Conservation (phyloP, 164 flowering plant species). For the Piper betle region DNA sequence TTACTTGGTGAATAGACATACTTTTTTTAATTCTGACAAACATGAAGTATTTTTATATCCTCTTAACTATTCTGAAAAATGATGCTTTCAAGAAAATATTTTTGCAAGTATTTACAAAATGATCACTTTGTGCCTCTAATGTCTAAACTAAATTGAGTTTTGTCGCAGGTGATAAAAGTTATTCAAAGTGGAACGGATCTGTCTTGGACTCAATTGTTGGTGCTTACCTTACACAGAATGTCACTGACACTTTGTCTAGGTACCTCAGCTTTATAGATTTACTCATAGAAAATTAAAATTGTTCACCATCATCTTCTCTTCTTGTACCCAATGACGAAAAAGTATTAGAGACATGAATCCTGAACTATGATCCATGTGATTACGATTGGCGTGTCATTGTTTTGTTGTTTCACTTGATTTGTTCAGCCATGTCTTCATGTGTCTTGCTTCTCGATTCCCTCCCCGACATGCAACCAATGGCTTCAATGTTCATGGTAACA, state of each 20-base stretch:
- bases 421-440: conserved; percentile 46
- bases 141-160: background rate
- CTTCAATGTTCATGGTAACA: background rate
- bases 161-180: conserved; percentile 39
- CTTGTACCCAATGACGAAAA: too few species aligned
- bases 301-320: too few species aligned
- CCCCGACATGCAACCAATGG: conserved; percentile 5
- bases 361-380: background rate
- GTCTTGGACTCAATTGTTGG: conserved; percentile 53
- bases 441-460: conserved; percentile 38
- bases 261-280: conserved; percentile 1
- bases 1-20: too few species aligned
- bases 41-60: too few species aligned
- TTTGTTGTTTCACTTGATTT: background rate
- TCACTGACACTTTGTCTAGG: conserved; percentile 54
- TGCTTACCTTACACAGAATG: conserved; percentile 57
- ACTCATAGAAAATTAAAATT: too few species aligned
- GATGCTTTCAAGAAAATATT: background rate
- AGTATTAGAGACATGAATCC: background rate
- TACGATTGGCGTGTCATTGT: too few species aligned
- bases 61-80: too few species aligned
- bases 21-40: too few species aligned
- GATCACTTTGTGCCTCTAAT: background rate
- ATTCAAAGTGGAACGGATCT: conserved; percentile 49
- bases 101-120: background rate